These are phyloP conservation scores for Lolium multiflorum DNA, from an alignment of 176 grass and related monocot species.

Conservation along the genomic window DNA sequence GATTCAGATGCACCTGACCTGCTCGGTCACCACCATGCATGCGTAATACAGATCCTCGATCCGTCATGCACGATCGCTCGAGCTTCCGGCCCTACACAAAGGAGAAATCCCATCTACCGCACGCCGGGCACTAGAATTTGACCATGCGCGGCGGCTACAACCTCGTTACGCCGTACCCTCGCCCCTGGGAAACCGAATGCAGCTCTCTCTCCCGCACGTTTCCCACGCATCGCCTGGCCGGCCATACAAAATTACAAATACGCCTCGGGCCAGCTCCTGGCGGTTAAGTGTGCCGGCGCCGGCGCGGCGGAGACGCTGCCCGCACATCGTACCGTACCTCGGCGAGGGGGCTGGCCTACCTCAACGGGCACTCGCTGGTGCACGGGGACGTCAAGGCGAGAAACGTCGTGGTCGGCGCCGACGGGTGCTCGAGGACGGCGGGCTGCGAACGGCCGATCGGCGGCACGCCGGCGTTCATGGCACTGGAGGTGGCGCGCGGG, in stretches of 20 bases:
- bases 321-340: slow-evolving; percentile 64
- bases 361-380: slow-evolving; percentile 56
- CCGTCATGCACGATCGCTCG: not conserved
- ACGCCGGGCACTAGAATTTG: slow-evolving; percentile 19
- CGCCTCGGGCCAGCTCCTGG: slow-evolving; percentile 53
- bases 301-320: slow-evolving; percentile 39
- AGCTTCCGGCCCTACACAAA: not conserved
- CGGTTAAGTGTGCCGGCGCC: slow-evolving; percentile 58
- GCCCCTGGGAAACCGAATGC: not conserved
- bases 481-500: too few species aligned
- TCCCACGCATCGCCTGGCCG: not conserved
- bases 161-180: slow-evolving; percentile 28
- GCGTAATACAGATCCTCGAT: not conserved
- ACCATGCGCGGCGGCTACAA: slow-evolving; percentile 20
- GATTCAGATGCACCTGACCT: not conserved
- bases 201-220: slow-evolving; percentile 1
- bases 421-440: slow-evolving; percentile 19
- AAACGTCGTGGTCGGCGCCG: slow-evolving; percentile 66
- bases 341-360: slow-evolving; percentile 58
- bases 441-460: too few species aligned
- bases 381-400: slow-evolving; percentile 75
- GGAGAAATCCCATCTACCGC: not conserved
- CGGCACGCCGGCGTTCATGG: too few species aligned
- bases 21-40: not conserved
- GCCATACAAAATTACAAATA: slow-evolving; percentile 12